phyloP scores from a whole-genome alignment of 257 asterid genomes.

The Ligustrum vulgare region DNA sequence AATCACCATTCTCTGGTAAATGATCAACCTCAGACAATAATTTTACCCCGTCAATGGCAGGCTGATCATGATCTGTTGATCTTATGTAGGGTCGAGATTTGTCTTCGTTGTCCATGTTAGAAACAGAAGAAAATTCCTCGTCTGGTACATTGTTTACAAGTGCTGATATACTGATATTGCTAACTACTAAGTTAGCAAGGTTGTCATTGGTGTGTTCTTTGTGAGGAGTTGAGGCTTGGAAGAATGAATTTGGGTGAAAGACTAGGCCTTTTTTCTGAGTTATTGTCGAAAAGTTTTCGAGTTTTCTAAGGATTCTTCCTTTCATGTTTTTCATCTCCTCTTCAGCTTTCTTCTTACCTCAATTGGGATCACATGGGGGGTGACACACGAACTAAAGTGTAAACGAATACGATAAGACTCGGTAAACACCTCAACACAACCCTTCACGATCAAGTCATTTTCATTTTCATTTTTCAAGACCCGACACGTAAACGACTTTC shows the following conservation, averaged over 20 bases:
- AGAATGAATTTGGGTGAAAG: constrained; percentile 28
- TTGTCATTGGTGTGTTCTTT: constrained; percentile 15
- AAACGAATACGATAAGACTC: not conserved
- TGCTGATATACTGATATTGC: constrained; percentile 6
- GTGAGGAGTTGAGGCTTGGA: constrained; percentile 27
- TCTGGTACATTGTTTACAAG: constrained; percentile 20
- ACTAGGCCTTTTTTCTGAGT: constrained; percentile 27
- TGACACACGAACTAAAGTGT: constrained; percentile 9
- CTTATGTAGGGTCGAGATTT: constrained; percentile 1
- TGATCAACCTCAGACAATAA: constrained; percentile 11
- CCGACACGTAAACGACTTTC: not conserved
- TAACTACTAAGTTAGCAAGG: not conserved
- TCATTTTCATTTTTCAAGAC: not conserved
- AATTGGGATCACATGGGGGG: constrained; percentile 4
- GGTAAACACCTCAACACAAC: not conserved
- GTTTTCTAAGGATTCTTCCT: constrained; percentile 49
- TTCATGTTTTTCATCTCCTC: constrained; percentile 41
- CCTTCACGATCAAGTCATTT: not conserved
- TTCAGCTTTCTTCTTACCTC: not conserved
- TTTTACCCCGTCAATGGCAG: constrained; percentile 22
- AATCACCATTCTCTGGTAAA: constrained; percentile 7
- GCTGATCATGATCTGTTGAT: not conserved
- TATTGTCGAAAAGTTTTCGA: constrained; percentile 44
- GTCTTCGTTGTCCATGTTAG: constrained; percentile 9
- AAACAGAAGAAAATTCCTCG: constrained; percentile 10